Conservation (phyloP, 2,329 filamentous ascomycete species). For the Epichloe gansuensis region DNA sequence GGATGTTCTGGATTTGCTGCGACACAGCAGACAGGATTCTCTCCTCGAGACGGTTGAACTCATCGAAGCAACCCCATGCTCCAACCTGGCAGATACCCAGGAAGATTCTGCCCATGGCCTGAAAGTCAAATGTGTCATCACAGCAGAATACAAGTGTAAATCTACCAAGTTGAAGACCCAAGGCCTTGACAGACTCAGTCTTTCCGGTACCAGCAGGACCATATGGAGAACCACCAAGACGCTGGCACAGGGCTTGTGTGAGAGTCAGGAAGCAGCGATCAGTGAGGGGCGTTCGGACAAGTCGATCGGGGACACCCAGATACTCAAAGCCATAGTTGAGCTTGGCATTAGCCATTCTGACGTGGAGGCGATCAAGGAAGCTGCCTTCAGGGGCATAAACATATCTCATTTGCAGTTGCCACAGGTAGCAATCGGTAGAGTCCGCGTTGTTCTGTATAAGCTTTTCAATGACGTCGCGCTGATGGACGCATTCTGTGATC, state of each 20-base stretch:
- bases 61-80: constrained; percentile 99
- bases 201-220: constrained; percentile 97
- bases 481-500: constrained; percentile 97
- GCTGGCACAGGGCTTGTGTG: constrained; percentile 88
- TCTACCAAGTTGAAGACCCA: constrained; percentile 89
- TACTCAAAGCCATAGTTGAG: constrained; percentile 98
- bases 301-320: constrained; percentile 85
- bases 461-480: constrained; percentile 85
- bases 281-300: constrained; percentile 91
- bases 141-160: constrained; percentile 99
- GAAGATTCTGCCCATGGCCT: constrained; percentile 99
- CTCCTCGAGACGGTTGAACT: constrained; percentile 98
- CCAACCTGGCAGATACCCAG: constrained; percentile 97
- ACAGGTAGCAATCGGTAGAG: constrained; percentile 71
- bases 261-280: constrained; percentile 97
- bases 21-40: constrained; percentile 95
- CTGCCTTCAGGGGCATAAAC: constrained; percentile 76
- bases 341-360: constrained; percentile 94
- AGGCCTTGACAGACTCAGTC: constrained; percentile 95
- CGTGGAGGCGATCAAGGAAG: constrained; percentile 66
- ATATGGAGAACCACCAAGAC: constrained; percentile 92
- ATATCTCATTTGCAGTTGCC: constrained; percentile 96
- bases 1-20: constrained; percentile 98
- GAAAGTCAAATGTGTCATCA: constrained; percentile 99
- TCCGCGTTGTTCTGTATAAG: constrained; percentile 65